These are phyloP conservation scores for Blastomyces percursus DNA, from an alignment of 2,329 filamentous ascomycete species.

Conservation along the genomic window DNA sequence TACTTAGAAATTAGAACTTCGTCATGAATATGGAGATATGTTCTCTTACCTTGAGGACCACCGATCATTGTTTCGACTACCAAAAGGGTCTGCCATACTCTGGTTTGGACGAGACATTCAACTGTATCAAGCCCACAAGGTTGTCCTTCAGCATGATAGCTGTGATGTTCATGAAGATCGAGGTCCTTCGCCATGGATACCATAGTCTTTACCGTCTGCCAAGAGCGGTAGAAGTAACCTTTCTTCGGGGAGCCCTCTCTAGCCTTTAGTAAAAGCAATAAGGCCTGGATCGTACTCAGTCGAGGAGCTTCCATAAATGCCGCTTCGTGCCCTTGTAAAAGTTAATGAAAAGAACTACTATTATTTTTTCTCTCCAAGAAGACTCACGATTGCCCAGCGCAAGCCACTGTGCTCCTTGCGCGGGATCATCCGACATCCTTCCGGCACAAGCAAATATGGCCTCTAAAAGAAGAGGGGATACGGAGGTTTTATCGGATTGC, in stretches of 20 bases:
- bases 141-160: conserved; percentile 61
- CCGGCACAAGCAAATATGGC: conserved; percentile 76
- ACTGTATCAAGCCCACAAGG: conserved; percentile 56
- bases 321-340: conserved; percentile 64
- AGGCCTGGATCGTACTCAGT: conserved; percentile 80
- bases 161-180: conserved; percentile 75
- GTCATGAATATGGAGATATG: conserved; percentile 9
- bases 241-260: conserved; percentile 83
- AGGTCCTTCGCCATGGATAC: conserved; percentile 90
- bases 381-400: conserved; percentile 70
- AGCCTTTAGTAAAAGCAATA: conserved; percentile 80
- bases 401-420: conserved; percentile 84
- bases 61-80: conserved; percentile 86
- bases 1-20: conserved; percentile 18
- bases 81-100: conserved; percentile 83
- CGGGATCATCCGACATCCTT: conserved; percentile 68
- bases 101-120: conserved; percentile 74
- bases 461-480: conserved; percentile 81
- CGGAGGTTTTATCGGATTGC: conserved; percentile 67
- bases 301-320: conserved; percentile 88
- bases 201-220: conserved; percentile 89
- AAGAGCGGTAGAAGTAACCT: conserved; percentile 93
- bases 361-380: conserved; percentile 5
- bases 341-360: background rate
- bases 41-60: conserved; percentile 66